Base-by-base conservation (phyloP, 2,329 filamentous ascomycete genomes). In the Colletotrichum melonis region DNA sequence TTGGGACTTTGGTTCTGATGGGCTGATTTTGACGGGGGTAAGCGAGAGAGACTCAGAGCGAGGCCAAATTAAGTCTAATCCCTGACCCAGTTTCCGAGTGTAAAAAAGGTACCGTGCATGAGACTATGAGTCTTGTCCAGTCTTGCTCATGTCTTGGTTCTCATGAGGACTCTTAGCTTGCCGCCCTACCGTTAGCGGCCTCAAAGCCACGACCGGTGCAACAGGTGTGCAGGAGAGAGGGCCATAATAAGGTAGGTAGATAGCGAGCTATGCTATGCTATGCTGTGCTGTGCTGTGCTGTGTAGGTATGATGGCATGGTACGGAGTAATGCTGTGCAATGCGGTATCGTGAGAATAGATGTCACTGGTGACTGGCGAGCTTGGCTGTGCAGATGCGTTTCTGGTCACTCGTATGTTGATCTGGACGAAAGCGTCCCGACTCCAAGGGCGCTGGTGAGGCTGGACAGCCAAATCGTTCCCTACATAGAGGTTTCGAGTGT, bases 71-170 rank as follows among this genome's bases (percentile, higher is more conserved):
- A 56, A 69, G 70, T 59, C 32, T 35, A 55, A 24, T 49, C 59
- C 59, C 42, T 38, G 32, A 42, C 59, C 22, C 42, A 49, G 38
- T 49, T 28, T 49, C 62, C 49, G 62, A 55, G 59, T 49, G 30
- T 24, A 22, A 56, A 57, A 69, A 65, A 72, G 65, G 71, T 73
- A 73, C 71, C 67, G 62, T 73, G 71, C 71, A 73, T 73, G 56
- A 73, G 59, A 35, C 59, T 52, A 26, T 49, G 16, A 56, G 54
- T 60, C 65, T 49, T 35, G 22, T 19, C 4, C 26, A 22, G 42
- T 60, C 65, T 63, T 35, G 22, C 24, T 35, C 42, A 22, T 28
- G 63, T 65, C 49, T 56, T 38, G 28, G 59, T n/a, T 14, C 56
- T 28, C 26, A 14, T 56, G 22, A 26, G 22, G 22, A 56, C 22